Evolutionary conservation across 1,284 basidiomycete genomes (phyloP).

Genomic region (Ustilago lituana): DNA sequence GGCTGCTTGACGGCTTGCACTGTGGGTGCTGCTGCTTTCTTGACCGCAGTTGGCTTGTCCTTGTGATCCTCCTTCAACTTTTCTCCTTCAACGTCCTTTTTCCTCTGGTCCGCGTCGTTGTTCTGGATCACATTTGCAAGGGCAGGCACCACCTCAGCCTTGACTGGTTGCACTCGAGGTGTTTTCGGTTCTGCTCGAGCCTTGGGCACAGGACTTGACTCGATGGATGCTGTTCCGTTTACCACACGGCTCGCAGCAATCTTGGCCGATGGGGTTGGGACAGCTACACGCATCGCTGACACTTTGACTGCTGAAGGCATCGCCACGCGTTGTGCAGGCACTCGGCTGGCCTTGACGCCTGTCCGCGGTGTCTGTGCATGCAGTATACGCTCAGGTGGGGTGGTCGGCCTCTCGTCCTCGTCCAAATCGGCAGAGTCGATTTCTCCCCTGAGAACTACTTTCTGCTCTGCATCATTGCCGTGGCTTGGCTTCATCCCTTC

Average conservation of each 20-base stretch:
- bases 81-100: not conserved
- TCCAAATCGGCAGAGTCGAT: constrained; percentile 6
- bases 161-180: not conserved
- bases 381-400: constrained; percentile 16
- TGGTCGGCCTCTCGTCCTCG: constrained; percentile 2
- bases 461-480: not conserved
- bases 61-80: not conserved
- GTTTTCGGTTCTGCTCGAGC: constrained; percentile 2
- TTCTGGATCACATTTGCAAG: no score
- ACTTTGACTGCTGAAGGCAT: constrained; percentile 28
- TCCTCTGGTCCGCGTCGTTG: not conserved
- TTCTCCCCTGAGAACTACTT: not conserved
- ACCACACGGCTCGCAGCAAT: constrained; percentile 12
- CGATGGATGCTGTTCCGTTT: not conserved
- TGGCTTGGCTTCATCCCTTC: constrained; percentile 2
- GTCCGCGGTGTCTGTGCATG: constrained; percentile 25
- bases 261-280: constrained; percentile 34
- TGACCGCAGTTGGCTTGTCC: not conserved
- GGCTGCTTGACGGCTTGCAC: constrained; percentile 1
- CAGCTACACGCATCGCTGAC: constrained; percentile 26
- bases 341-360: constrained; percentile 35
- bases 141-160: not conserved
- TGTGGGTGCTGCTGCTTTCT: not conserved
- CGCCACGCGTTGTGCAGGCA: constrained; percentile 29
- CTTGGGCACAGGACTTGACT: constrained; percentile 23